These are phyloP conservation scores for Kalmusia sp. DNA, from an alignment of 2,329 filamentous ascomycete species.

Conservation along the genomic window DNA sequence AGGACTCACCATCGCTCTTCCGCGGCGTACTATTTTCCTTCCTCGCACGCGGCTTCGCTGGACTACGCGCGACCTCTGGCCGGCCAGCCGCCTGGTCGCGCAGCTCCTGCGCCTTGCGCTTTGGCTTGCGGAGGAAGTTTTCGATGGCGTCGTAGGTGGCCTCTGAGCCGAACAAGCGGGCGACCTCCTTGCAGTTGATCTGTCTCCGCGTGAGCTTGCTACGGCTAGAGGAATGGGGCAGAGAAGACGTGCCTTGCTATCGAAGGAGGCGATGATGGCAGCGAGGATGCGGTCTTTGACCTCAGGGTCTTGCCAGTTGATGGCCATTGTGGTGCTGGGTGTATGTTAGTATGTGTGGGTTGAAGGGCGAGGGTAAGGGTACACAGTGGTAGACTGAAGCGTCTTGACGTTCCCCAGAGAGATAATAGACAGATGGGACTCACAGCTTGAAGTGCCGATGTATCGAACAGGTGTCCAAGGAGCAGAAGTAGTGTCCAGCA, in stretches of 20 bases:
- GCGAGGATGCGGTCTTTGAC: slow-evolving; percentile 50
- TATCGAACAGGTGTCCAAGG: neutral
- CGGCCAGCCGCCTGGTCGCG: slow-evolving; percentile 18
- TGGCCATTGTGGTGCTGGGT: slow-evolving; percentile 32
- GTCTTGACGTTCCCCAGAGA: neutral
- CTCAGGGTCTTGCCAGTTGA: slow-evolving; percentile 47
- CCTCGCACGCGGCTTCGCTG: slow-evolving; percentile 8
- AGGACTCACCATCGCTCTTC: slow-evolving; percentile 17
- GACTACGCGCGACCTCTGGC: slow-evolving; percentile 9
- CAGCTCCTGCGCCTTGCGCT: slow-evolving; percentile 48
- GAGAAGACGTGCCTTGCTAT: slow-evolving; percentile 37
- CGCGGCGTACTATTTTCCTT: slow-evolving; percentile 10
- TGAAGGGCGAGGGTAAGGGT: no score
- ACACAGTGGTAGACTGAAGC: neutral
- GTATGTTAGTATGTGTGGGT: neutral
- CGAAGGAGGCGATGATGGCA: slow-evolving; percentile 44
- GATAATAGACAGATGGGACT: neutral
- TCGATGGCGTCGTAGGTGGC: slow-evolving; percentile 59
- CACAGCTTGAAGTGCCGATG: neutral
- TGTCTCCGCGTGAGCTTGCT: slow-evolving; percentile 1
- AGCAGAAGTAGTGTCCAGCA: neutral
- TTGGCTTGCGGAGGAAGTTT: slow-evolving; percentile 54
- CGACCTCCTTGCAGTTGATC: slow-evolving; percentile 55
- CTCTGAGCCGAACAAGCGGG: slow-evolving; percentile 52
- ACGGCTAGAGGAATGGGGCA: neutral